These are phyloP conservation scores for Venturia carpophila DNA, from an alignment of 2,329 filamentous ascomycete species.

Conservation along the genomic window DNA sequence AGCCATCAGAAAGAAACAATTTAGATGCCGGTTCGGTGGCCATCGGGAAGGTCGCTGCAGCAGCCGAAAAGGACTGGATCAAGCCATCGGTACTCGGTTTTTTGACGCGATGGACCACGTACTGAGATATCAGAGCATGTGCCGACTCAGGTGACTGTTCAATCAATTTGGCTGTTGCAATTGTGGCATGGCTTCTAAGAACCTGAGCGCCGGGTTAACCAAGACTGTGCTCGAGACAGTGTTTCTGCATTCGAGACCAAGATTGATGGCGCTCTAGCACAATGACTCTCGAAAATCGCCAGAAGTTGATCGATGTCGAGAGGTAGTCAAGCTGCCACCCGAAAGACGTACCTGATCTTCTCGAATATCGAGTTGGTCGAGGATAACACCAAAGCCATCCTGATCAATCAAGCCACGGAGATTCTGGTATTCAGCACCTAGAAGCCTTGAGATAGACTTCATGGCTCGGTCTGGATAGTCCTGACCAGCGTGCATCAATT, in stretches of 20 bases:
- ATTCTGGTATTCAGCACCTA: conserved; percentile 46
- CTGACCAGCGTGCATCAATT: conserved; percentile 82
- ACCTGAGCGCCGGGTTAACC: conserved; percentile 25
- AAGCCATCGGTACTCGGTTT: conserved; percentile 79
- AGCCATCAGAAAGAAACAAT: conserved; percentile 83
- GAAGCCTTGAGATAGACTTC: conserved; percentile 51
- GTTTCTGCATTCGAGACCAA: neutral
- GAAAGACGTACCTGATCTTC: conserved; percentile 45
- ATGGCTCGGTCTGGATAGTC: conserved; percentile 58
- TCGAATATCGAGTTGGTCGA: conserved; percentile 81
- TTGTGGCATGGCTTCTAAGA: conserved; percentile 71
- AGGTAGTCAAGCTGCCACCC: neutral
- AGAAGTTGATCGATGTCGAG: neutral
- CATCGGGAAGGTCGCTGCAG: conserved; percentile 78
- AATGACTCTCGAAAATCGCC: neutral
- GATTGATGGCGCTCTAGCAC: neutral
- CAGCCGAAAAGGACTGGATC: conserved; percentile 88
- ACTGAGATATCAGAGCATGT: conserved; percentile 59
- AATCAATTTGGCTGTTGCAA: conserved; percentile 76
- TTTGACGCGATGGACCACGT: conserved; percentile 64
- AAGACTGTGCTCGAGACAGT: neutral
- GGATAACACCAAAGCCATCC: conserved; percentile 73
- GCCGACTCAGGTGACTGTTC: conserved; percentile 67
- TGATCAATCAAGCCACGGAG: conserved; percentile 58
- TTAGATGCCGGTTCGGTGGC: conserved; percentile 65